A percentile compares a stretch with the other conserved stretches of the same genome.
These are phyloP conservation scores for Solanum tacnaense DNA, from an alignment of 257 asterid species.

Conservation along the genomic window DNA sequence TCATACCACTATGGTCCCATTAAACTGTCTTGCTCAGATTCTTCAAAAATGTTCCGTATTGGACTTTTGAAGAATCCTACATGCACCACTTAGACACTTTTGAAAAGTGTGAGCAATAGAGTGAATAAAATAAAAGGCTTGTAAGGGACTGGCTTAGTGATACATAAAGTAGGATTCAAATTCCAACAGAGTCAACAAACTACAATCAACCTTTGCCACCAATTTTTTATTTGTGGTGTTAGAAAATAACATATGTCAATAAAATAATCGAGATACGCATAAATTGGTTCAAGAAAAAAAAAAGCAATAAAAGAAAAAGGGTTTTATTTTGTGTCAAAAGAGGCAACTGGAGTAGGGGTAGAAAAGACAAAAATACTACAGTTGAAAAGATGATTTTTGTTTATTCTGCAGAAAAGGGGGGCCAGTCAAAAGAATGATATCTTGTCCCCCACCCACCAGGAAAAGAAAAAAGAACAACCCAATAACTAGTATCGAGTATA, in stretches of 20 bases:
- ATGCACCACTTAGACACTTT: neutral
- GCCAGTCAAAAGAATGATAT: neutral
- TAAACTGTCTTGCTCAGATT: neutral
- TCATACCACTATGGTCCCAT: neutral
- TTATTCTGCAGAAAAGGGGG: neutral
- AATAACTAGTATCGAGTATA: rapidly evolving
- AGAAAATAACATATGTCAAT: neutral
- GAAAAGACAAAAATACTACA: neutral
- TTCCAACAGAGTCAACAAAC: neutral
- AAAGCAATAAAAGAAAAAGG: neutral
- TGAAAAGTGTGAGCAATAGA: neutral
- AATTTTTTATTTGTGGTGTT: neutral
- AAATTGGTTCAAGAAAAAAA: neutral
- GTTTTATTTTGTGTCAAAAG: neutral
- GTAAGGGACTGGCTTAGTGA: neutral
- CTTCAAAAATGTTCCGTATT: neutral
- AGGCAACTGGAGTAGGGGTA: neutral
- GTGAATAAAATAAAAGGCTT: neutral
- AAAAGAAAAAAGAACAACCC: neutral
- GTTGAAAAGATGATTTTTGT: neutral
- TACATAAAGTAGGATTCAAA: neutral
- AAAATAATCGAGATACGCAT: neutral
- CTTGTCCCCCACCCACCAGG: neutral
- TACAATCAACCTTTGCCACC: neutral
- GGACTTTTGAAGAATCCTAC: neutral